A percentile compares a stretch with the other conserved stretches of the same genome.
These are phyloP conservation scores for Pterocarpus macrocarpus DNA, from an alignment of 306 rosid species.

Conservation along the genomic window DNA sequence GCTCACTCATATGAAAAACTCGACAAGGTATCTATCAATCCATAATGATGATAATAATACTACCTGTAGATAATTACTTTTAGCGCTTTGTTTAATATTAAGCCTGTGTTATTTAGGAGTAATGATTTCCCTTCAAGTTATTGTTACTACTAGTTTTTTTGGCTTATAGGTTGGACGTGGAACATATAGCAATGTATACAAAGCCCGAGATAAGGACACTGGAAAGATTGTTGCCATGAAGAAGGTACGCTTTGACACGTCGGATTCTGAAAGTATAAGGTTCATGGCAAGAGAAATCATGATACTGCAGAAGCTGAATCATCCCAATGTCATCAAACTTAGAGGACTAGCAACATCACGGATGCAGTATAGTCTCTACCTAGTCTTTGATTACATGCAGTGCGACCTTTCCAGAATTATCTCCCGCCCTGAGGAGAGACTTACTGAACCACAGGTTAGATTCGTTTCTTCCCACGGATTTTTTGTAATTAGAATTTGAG, in stretches of 20 bases:
- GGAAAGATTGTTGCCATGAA: slow-evolving; percentile 78
- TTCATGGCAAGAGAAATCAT: slow-evolving; percentile 88
- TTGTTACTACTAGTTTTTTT: slow-evolving; percentile 1
- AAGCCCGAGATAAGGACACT: slow-evolving; percentile 70
- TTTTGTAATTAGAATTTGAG: background rate
- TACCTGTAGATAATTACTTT: background rate
- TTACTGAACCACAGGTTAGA: slow-evolving; percentile 74
- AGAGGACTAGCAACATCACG: slow-evolving; percentile 78
- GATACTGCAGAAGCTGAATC: slow-evolving; percentile 64
- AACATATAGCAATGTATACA: slow-evolving; percentile 86
- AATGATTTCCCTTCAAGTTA: background rate
- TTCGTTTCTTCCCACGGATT: background rate
- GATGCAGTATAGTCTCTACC: slow-evolving; percentile 82
- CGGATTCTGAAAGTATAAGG: slow-evolving; percentile 72
- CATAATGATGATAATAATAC: no score
- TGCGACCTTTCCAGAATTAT: slow-evolving; percentile 67
- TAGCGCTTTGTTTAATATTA: background rate
- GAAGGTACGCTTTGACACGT: slow-evolving; percentile 81
- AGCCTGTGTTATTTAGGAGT: background rate
- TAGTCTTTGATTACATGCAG: slow-evolving; percentile 72
- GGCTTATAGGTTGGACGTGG: slow-evolving; percentile 70
- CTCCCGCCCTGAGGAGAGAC: slow-evolving; percentile 59
- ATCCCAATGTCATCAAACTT: slow-evolving; percentile 82
- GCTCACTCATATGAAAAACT: slow-evolving; percentile 80
- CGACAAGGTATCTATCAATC: slow-evolving; percentile 59